These are phyloP conservation scores for Plantago major DNA, from an alignment of 257 asterid species.

Conservation along the genomic window DNA sequence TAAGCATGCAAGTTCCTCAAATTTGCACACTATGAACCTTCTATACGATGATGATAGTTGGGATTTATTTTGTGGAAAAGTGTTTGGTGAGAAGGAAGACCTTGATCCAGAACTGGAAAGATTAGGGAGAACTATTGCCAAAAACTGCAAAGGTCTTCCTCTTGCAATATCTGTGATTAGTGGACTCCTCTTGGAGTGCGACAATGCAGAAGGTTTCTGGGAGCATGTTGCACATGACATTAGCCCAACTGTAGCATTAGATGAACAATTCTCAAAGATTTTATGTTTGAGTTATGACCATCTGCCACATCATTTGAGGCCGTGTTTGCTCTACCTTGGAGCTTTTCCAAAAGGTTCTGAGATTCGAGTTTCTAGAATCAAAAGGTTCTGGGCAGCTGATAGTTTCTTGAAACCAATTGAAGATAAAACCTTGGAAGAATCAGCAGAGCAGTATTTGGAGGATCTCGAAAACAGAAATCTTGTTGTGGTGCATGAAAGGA, in stretches of 20 bases:
- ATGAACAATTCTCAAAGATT: not conserved
- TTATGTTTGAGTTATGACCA: conserved; percentile 22
- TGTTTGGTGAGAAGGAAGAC: not conserved
- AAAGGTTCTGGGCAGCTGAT: conserved; percentile 25
- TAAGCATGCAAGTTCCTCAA: not conserved
- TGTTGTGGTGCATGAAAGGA: not conserved
- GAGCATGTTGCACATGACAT: not conserved
- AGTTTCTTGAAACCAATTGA: conserved; percentile 15
- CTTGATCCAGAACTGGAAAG: not conserved
- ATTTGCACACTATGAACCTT: not conserved
- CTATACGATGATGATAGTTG: not conserved
- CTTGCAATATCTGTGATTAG: not conserved
- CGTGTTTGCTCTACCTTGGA: conserved; percentile 14
- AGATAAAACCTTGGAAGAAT: conserved; percentile 16
- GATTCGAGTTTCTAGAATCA: conserved; percentile 13
- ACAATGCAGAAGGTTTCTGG: conserved; percentile 1
- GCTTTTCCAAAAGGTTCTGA: conserved; percentile 9
- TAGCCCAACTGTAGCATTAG: not conserved
- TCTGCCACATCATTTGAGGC: conserved; percentile 20
- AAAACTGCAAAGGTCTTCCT: conserved; percentile 1
- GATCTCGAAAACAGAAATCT: conserved; percentile 21
- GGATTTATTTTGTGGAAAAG: not conserved
- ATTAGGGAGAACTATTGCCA: not conserved
- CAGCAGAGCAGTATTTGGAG: conserved; percentile 15
- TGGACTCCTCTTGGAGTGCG: not conserved